Base-by-base conservation (phyloP, 2,329 filamentous ascomycete genomes). In the Acarospora socialis region DNA sequence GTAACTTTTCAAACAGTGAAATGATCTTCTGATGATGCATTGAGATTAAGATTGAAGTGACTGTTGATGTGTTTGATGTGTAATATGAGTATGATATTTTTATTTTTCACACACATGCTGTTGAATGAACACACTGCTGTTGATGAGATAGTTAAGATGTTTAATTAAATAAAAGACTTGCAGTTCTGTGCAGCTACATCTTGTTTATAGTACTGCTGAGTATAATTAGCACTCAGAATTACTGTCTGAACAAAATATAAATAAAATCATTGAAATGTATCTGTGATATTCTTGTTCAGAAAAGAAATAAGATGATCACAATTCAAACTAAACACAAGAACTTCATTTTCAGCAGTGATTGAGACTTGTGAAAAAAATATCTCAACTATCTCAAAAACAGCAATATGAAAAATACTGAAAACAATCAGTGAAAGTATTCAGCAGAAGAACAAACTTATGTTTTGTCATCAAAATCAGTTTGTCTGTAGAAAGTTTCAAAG, bases 351-450 rank as follows among this genome's bases (percentile, higher is more conserved):
- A 2, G 40, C 36, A 5, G 37, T 29, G 6, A 44, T 45, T 2
- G 47, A 42, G 12, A 54, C 41, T 10, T 40, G 42, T 0, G 49
- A 50, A 1, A 50, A 51, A 28, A 52, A 46, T 1, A 52, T 40
- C 30, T 45, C 44, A 21, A 46, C 41, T 3, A 42, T 32, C 6
- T 32, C 39, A 17, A 50, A 48, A 3, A 38, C 31, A 3, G 32
- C 18, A 3, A 45, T 22, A 18, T 43, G 35, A 5, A 42, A 8
- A 5, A 45, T 5, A 1, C 36, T 39, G 12, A 45, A 30, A 3
- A 46, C 15, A 0, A 45, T 25, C 9, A 46, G 28, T 0, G 46
- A 44, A 2, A 47, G 6, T 3, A 41, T 16, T 15, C 40, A 30
- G 9, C 13, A 12, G 31, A 35, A 38, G 12, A 33, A 14, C 9